A percentile compares a stretch with the other conserved stretches of the same genome.
Evolutionary conservation across 108 stramenopile species (phyloP).

Genomic region (Bacterosira constricta): DNA sequence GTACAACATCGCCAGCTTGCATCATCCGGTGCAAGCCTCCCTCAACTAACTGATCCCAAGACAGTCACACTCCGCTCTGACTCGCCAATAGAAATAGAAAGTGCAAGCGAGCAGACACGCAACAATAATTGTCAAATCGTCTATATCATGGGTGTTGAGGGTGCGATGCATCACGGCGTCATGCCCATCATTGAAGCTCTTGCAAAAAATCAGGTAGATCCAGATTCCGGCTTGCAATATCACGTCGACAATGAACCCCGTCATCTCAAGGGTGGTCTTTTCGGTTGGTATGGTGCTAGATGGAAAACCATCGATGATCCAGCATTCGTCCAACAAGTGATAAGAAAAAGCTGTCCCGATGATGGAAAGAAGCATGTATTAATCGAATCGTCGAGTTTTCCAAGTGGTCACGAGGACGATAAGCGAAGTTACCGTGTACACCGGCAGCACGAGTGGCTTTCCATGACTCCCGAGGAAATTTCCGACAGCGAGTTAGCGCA

Average conservation of each 20-base stretch:
- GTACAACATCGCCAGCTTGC: background rate
- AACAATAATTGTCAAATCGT: slow-evolving; percentile 41
- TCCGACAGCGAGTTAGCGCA: slow-evolving; percentile 6
- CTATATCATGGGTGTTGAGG: slow-evolving; percentile 44
- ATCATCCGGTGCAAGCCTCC: background rate
- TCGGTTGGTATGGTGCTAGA: slow-evolving; percentile 9
- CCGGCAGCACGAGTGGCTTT: slow-evolving; percentile 30
- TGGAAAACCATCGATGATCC: slow-evolving; percentile 20
- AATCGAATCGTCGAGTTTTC: slow-evolving; percentile 38
- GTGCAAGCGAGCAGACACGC: background rate
- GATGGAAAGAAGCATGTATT: slow-evolving; percentile 33
- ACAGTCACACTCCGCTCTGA: background rate
- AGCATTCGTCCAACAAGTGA: slow-evolving; percentile 2
- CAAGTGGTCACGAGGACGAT: slow-evolving; percentile 31
- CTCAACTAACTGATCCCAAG: background rate
- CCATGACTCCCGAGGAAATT: slow-evolving; percentile 28
- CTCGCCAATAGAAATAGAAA: background rate
- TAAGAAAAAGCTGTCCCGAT: slow-evolving; percentile 23
- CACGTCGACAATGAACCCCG: slow-evolving; percentile 1
- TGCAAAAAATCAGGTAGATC: slow-evolving; percentile 32
- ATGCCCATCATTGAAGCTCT: slow-evolving; percentile 21
- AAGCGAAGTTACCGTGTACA: slow-evolving; percentile 25
- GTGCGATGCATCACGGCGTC: slow-evolving; percentile 38
- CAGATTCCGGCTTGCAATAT: slow-evolving; percentile 16
- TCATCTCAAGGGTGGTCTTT: slow-evolving; percentile 23